phyloP scores from a whole-genome alignment of 768 basidiomycete genomes.

The Hebeloma cylindrosporum region DNA sequence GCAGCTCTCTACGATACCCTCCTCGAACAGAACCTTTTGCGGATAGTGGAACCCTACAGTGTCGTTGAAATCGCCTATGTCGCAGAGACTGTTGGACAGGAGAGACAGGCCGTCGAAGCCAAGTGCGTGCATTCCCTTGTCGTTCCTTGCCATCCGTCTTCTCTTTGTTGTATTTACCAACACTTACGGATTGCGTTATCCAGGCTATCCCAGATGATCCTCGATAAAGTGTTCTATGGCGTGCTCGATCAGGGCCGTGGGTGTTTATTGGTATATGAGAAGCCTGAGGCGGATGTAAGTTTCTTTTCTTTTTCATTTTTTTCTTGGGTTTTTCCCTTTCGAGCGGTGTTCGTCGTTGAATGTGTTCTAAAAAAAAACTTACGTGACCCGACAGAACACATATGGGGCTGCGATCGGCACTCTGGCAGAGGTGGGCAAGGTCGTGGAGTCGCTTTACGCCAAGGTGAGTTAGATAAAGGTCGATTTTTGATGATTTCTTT shows the following conservation, averaged over 20 bases:
- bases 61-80: constrained; percentile 90
- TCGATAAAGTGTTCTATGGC: constrained; percentile 91
- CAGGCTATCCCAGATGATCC: constrained; percentile 96
- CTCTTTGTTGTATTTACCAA: neutral
- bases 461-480: constrained; percentile 60
- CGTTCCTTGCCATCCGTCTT: neutral
- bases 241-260: constrained; percentile 97
- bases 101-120: constrained; percentile 82
- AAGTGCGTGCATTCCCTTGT: constrained; percentile 57
- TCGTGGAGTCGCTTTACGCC: constrained; percentile 91
- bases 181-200: neutral
- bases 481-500: no score
- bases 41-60: constrained; percentile 96
- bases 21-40: constrained; percentile 90
- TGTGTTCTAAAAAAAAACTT: no score
- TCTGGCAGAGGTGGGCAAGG: constrained; percentile 85
- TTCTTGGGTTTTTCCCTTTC: neutral
- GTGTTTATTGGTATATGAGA: constrained; percentile 87
- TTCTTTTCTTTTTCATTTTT: constrained; percentile 7
- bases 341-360: constrained; percentile 1
- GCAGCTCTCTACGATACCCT: constrained; percentile 94
- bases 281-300: constrained; percentile 82
- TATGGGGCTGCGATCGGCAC: constrained; percentile 91
- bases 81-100: constrained; percentile 85
- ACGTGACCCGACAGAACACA: constrained; percentile 54